Evolutionary conservation across 1,284 basidiomycete genomes (phyloP).

Genomic region (Tremellales sp.): DNA sequence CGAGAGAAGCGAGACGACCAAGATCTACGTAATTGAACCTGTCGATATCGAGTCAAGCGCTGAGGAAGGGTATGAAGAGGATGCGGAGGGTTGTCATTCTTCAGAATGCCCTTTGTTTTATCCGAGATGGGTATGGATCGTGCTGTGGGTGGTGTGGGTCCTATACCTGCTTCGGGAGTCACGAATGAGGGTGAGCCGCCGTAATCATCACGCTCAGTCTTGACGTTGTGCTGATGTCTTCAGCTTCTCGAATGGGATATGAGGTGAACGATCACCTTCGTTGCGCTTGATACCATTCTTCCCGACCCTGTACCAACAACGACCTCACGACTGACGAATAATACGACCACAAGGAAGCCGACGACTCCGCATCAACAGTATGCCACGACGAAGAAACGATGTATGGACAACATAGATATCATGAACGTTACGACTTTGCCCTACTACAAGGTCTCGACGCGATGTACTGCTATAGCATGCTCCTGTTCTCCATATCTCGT

Average conservation of each 20-base stretch:
- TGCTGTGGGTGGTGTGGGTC: conserved; percentile 11
- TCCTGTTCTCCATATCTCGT: conserved; percentile 45
- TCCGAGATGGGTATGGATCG: conserved; percentile 3
- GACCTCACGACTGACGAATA: neutral
- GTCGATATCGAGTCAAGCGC: neutral
- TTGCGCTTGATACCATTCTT: too few relatives aligned
- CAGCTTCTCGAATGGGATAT: too few relatives aligned
- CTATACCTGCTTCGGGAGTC: neutral
- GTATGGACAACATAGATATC: neutral
- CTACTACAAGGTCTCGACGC: neutral
- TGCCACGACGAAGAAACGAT: neutral
- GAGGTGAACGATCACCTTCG: too few relatives aligned
- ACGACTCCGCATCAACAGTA: neutral
- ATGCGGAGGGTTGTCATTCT: too few relatives aligned
- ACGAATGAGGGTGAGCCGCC: neutral
- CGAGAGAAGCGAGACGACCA: conserved; percentile 13
- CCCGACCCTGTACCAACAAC: too few relatives aligned
- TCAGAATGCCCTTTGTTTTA: too few relatives aligned
- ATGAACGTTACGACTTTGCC: neutral
- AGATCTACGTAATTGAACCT: conserved; percentile 26
- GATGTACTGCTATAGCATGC: conserved; percentile 7
- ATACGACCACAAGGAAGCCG: neutral
- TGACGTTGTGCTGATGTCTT: neutral
- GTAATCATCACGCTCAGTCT: too few relatives aligned
- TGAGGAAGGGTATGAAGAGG: neutral